Conservation (phyloP, 2,329 filamentous ascomycete species). For the Lachnellula hyalina region DNA sequence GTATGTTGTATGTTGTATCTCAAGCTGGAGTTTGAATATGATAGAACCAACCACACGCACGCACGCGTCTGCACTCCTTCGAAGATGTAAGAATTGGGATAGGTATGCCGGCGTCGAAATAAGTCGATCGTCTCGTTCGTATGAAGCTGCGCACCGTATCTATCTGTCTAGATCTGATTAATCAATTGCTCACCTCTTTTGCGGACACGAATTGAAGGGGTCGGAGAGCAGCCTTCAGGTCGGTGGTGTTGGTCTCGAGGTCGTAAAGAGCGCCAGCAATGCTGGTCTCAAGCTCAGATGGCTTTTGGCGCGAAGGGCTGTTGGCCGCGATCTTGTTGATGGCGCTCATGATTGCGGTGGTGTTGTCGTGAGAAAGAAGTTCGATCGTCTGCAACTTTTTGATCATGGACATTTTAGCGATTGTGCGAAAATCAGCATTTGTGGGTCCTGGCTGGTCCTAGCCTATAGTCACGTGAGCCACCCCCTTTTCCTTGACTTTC, state of each 20-base stretch:
- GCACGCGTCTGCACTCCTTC: conserved; percentile 6
- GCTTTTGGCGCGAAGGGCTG: conserved; percentile 93
- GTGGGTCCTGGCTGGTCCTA: no score
- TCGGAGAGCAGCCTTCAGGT: conserved; percentile 92
- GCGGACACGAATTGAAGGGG: conserved; percentile 98
- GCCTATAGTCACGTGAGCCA: no score
- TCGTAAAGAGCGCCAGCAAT: conserved; percentile 97
- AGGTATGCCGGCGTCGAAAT: conserved; percentile 20
- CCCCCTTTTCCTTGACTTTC: no score
- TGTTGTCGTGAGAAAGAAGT: conserved; percentile 14
- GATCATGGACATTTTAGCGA: no score
- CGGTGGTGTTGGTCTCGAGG: conserved; percentile 98
- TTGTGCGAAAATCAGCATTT: no score
- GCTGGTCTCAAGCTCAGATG: conserved; percentile 94
- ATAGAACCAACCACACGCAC: conserved; percentile 12
- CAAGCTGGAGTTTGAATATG: conserved; percentile 17
- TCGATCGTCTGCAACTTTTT: background rate
- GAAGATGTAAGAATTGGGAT: background rate
- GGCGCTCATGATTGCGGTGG: conserved; percentile 56
- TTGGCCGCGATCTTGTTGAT: conserved; percentile 98
- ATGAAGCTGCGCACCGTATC: conserved; percentile 15
- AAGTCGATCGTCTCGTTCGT: conserved; percentile 15
- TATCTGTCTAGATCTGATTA: conserved; percentile 9
- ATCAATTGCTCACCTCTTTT: conserved; percentile 81
- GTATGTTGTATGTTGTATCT: conserved; percentile 21